Evolutionary conservation across 352 stramenopile species (phyloP), one percentile per base, ranked within the genome.

Genomic region (Pythium rishiriense): DNA sequence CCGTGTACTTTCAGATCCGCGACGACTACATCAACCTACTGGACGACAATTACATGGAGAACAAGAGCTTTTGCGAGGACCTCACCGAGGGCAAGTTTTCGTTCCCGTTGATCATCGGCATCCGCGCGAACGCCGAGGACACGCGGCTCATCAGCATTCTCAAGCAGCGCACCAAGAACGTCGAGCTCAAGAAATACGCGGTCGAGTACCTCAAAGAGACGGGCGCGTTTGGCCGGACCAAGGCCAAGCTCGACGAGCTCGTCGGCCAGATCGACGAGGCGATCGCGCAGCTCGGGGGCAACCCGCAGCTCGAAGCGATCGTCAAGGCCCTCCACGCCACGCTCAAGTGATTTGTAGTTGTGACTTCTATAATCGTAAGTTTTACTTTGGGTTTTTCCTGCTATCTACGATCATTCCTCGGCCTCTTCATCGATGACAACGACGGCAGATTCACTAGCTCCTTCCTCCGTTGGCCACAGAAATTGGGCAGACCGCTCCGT

Each of bases 21-120:
- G 96, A 99, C 74, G 97, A 99, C 83, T 97, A 98, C 53, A 91
- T 99, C 58, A 99, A 99, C 73, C 69, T 99, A 15, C 73, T 97
- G 17, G 91, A 98, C 78, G 89, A 96, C 51, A 87, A 96, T 25
- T 99, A 98, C 76, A 98, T 98, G 85, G 95, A 98, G 73, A 97
- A 96, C 65, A 99, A 99, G 78, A 98, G 88, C 76, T 99, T 96
- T 73, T 98, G 96, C 68, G 97, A 99, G 77, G 97, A 99, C 74
- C 73, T 99, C 48, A 98, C 93, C 0, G 97, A 99, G 71, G 97
- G 97, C 24, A 99, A 99, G 69, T 99, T 99, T 68, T 98, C 88
- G 35, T 97, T 89, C 64, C 91, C 91, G 24, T 74, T 97, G 43
- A 96, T 96, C 58, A 69, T 90, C 54, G 89, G 74, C 10, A 93